phyloP scores from a whole-genome alignment of 1,284 basidiomycete species.

The Melampsora americana region DNA sequence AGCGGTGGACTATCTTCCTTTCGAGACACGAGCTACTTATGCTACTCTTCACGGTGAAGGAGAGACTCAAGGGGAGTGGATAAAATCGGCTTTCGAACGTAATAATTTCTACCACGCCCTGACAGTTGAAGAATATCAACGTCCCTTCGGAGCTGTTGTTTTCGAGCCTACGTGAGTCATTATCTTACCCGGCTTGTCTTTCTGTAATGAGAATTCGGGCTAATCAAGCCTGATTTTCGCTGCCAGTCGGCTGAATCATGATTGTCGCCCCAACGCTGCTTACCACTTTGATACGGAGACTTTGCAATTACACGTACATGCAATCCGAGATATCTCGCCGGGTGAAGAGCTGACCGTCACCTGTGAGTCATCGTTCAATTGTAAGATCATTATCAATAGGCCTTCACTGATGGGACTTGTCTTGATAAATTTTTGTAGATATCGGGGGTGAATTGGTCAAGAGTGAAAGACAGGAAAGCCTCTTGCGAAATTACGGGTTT shows the following conservation, averaged over 20 bases:
- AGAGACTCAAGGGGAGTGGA: conserved; percentile 23
- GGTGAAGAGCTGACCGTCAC: conserved; percentile 42
- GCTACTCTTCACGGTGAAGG: conserved; percentile 14
- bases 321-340: conserved; percentile 16
- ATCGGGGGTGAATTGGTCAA: no score
- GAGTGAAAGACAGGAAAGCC: neutral
- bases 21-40: neutral
- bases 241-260: conserved; percentile 38
- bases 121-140: neutral
- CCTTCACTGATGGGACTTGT: neutral
- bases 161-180: conserved; percentile 12
- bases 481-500: neutral
- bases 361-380: conserved; percentile 14
- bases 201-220: neutral
- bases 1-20: conserved; percentile 25
- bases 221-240: neutral
- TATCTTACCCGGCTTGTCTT: neutral
- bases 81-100: conserved; percentile 15
- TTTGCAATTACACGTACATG: conserved; percentile 33
- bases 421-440: neutral
- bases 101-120: conserved; percentile 24
- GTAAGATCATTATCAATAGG: neutral
- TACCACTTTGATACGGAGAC: conserved; percentile 25
- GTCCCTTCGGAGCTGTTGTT: conserved; percentile 20
- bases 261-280: conserved; percentile 37